A percentile compares a stretch with the other conserved stretches of the same genome.
Evolutionary conservation across 2,329 filamentous ascomycete species (phyloP).

Genomic region (Metarhizium humberi): DNA sequence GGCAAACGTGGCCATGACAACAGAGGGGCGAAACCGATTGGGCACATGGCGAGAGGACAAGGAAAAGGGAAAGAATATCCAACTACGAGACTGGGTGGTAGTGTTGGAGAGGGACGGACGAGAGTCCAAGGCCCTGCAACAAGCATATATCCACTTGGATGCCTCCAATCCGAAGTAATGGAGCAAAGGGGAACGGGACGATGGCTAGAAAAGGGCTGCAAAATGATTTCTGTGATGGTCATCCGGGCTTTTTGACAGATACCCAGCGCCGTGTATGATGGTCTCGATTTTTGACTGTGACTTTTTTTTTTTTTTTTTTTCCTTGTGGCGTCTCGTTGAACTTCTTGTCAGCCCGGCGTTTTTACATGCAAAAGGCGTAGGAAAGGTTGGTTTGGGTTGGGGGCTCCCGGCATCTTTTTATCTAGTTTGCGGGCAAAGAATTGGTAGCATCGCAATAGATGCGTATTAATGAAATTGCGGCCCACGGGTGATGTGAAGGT

Average conservation of each 20-base stretch:
- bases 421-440: background rate
- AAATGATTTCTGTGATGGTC: slow-evolving; percentile 21
- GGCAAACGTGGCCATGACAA: slow-evolving; percentile 36
- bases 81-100: slow-evolving; percentile 72
- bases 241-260: slow-evolving; percentile 14
- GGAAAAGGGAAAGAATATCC: slow-evolving; percentile 67
- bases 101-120: slow-evolving; percentile 72
- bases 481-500: background rate
- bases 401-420: background rate
- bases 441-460: background rate
- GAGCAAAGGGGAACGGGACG: background rate
- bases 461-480: background rate
- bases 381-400: slow-evolving; percentile 1
- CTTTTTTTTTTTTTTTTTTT: background rate
- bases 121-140: slow-evolving; percentile 53
- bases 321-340: background rate
- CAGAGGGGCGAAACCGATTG: slow-evolving; percentile 51
- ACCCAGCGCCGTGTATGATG: slow-evolving; percentile 1
- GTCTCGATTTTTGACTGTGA: background rate
- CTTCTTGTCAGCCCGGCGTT: slow-evolving; percentile 4
- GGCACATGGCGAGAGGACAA: slow-evolving; percentile 74
- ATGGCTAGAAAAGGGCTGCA: slow-evolving; percentile 1
- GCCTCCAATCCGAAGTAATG: slow-evolving; percentile 32
- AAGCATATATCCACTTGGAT: slow-evolving; percentile 45
- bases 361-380: slow-evolving; percentile 4